These are phyloP conservation scores for Pichia heedii DNA, from an alignment of 805 yeast species.

Conservation along the genomic window DNA sequence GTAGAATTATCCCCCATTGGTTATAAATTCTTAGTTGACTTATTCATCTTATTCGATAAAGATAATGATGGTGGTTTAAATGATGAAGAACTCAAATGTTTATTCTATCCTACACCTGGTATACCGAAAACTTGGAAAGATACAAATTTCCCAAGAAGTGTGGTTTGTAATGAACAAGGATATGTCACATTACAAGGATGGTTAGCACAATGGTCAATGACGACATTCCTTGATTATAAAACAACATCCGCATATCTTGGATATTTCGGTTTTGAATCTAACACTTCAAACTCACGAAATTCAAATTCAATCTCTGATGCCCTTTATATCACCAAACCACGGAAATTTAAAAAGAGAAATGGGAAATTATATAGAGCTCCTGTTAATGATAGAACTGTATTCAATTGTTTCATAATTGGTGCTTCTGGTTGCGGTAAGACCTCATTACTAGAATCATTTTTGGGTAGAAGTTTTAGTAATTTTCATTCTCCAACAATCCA, in stretches of 20 bases:
- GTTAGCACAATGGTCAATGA: conserved; percentile 98
- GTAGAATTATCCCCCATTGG: conserved; percentile 92
- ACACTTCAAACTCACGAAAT: conserved; percentile 13
- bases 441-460: conserved; percentile 71
- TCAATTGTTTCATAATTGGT: conserved; percentile 83
- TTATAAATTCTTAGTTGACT: conserved; percentile 81
- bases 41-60: conserved; percentile 79
- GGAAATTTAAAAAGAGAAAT: conserved; percentile 58
- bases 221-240: conserved; percentile 76
- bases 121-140: conserved; percentile 82
- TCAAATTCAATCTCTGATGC: conserved; percentile 33
- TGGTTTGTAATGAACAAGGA: conserved; percentile 86
- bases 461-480: conserved; percentile 64
- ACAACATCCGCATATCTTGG: conserved; percentile 85
- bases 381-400: conserved; percentile 78
- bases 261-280: conserved; percentile 73
- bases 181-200: conserved; percentile 93
- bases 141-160: conserved; percentile 75
- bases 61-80: conserved; percentile 96
- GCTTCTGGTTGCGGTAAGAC: conserved; percentile 83
- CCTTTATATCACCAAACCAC: conserved; percentile 71
- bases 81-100: conserved; percentile 53
- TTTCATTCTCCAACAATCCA: conserved; percentile 72
- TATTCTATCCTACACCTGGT: conserved; percentile 90
- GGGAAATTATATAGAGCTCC: conserved; percentile 58